Conservation (phyloP, 768 basidiomycete genomes). For the Hygrophorus russula region DNA sequence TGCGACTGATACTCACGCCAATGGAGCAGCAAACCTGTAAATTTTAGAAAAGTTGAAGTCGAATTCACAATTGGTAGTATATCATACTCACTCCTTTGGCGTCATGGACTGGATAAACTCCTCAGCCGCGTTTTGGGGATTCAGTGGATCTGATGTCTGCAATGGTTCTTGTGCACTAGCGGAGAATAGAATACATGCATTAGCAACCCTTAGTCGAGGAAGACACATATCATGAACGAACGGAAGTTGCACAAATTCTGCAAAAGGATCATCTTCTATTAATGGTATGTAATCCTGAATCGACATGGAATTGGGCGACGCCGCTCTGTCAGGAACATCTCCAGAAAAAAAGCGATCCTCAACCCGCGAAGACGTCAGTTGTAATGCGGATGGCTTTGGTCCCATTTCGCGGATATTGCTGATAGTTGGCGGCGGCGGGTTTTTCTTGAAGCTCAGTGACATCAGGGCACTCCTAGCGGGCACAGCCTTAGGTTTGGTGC, state of each 20-base stretch:
- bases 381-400: neutral
- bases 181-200: neutral
- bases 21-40: constrained; percentile 23
- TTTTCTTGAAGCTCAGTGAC: constrained; percentile 36
- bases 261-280: constrained; percentile 1
- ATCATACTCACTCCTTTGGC: constrained; percentile 25
- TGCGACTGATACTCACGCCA: constrained; percentile 6
- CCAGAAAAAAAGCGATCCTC: too few species aligned
- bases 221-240: too few species aligned
- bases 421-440: constrained; percentile 7
- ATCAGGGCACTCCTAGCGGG: constrained; percentile 10
- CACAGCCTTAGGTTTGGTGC: constrained; percentile 19
- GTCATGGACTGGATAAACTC: constrained; percentile 27
- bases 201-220: too few species aligned
- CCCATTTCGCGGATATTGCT: neutral
- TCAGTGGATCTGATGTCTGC: too few species aligned
- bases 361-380: neutral
- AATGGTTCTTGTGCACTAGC: neutral
- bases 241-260: neutral
- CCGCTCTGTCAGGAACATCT: too few species aligned
- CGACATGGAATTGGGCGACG: neutral
- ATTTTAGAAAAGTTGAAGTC: neutral
- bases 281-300: neutral
- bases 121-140: constrained; percentile 13
- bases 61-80: neutral